Conservation (phyloP, 2,329 filamentous ascomycete genomes). For the Trichophyton simii region DNA sequence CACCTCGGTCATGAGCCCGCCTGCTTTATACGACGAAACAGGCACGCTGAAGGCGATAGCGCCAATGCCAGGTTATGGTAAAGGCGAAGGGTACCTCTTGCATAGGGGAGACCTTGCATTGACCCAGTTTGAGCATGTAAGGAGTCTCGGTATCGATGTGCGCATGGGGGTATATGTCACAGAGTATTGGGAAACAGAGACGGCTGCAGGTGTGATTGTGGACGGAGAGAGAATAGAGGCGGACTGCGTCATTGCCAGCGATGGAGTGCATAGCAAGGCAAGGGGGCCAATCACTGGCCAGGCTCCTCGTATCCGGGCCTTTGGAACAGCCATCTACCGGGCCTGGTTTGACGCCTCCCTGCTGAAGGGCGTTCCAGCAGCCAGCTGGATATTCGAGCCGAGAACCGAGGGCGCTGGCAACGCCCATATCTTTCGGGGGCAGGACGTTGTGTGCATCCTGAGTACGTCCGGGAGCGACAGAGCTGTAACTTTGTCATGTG, state of each 20-base stretch:
- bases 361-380: not conserved
- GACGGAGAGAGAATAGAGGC: conserved; percentile 6
- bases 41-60: not conserved
- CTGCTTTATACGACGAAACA: conserved; percentile 4
- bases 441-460: not conserved
- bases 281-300: conserved; percentile 4
- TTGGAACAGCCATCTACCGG: not conserved
- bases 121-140: conserved; percentile 5
- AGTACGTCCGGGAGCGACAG: not conserved
- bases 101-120: conserved; percentile 5
- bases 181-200: conserved; percentile 9
- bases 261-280: conserved; percentile 5
- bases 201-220: conserved; percentile 7
- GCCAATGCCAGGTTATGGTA: conserved; percentile 4
- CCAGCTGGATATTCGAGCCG: not conserved
- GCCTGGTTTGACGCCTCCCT: not conserved
- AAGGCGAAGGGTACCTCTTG: conserved; percentile 7
- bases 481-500: not conserved
- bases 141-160: conserved; percentile 4
- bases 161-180: conserved; percentile 3
- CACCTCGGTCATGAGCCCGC: not conserved
- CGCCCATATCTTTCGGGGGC: not conserved
- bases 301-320: not conserved
- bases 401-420: not conserved
- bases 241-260: conserved; percentile 9